phyloP scores from a whole-genome alignment of 1,139 yeast genomes.

The Geotrichum candidum region DNA sequence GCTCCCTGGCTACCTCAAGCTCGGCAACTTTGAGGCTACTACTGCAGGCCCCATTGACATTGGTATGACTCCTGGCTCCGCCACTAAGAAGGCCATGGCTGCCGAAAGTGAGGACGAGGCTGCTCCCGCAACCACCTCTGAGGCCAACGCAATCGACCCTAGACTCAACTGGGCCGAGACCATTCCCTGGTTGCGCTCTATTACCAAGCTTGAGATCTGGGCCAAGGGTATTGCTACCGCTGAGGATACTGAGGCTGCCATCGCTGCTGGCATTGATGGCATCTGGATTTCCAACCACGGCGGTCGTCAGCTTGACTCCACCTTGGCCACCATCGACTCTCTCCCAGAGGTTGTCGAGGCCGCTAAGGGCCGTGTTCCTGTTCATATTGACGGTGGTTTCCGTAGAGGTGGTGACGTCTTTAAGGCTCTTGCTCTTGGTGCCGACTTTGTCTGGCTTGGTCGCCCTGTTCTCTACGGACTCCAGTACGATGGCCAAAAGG shows the following conservation, averaged over 20 bases:
- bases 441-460: constrained; percentile 66
- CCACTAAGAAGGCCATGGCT: constrained; percentile 16
- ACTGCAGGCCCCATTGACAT: constrained; percentile 29
- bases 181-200: constrained; percentile 37
- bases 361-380: constrained; percentile 46
- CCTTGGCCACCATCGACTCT: constrained; percentile 57
- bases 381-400: constrained; percentile 63
- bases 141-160: constrained; percentile 57
- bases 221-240: constrained; percentile 51
- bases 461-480: constrained; percentile 63
- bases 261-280: constrained; percentile 49
- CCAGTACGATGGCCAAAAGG: constrained; percentile 59
- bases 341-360: constrained; percentile 54
- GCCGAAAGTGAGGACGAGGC: constrained; percentile 5
- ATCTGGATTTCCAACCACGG: constrained; percentile 65
- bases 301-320: constrained; percentile 61
- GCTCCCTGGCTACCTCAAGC: constrained; percentile 32
- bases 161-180: constrained; percentile 56
- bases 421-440: constrained; percentile 66
- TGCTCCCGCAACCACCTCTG: constrained; percentile 18
- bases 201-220: constrained; percentile 37
- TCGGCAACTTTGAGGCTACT: constrained; percentile 31
- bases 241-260: constrained; percentile 50
- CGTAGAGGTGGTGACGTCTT: constrained; percentile 63
- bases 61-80: constrained; percentile 28